Conservation (phyloP, 495 filamentous ascomycete species). For the Penicillium longicatenatum region DNA sequence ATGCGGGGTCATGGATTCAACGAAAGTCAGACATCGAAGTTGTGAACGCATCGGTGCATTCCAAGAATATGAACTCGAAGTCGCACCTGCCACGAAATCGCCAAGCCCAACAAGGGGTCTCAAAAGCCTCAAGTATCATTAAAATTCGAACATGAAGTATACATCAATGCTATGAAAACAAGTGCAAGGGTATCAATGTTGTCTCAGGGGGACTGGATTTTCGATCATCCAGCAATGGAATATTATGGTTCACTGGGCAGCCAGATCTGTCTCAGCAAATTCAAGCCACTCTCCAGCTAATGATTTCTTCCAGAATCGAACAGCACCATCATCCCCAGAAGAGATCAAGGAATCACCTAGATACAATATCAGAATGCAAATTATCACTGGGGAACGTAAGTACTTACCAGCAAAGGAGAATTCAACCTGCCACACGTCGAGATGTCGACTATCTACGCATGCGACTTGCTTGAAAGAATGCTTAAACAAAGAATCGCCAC, state of each 20-base stretch:
- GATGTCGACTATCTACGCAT: slow-evolving; percentile 50
- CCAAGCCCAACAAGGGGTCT: background rate
- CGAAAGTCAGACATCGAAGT: background rate
- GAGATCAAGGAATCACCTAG: slow-evolving; percentile 53
- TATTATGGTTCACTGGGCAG: slow-evolving; percentile 28
- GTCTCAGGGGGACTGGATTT: background rate
- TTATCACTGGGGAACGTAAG: background rate
- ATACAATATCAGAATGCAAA: slow-evolving; percentile 8
- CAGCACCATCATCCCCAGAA: slow-evolving; percentile 50
- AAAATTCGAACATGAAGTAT: background rate
- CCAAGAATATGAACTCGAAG: background rate
- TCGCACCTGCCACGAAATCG: background rate
- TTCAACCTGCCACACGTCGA: slow-evolving; percentile 53
- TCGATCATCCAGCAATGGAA: background rate
- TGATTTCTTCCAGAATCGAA: slow-evolving; percentile 55
- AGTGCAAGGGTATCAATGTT: slow-evolving; percentile 29
- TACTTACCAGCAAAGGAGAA: slow-evolving; percentile 49
- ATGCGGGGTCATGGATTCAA: slow-evolving; percentile 2
- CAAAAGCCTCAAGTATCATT: background rate
- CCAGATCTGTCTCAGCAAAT: slow-evolving; percentile 52
- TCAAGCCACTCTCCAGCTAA: slow-evolving; percentile 52
- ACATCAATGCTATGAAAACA: background rate
- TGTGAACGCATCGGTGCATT: background rate
- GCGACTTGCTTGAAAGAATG: slow-evolving; percentile 51
- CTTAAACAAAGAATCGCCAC: slow-evolving; percentile 40